phyloP scores from a whole-genome alignment of 192 early-diverging fungal genomes.

The Coemansia sp. region DNA sequence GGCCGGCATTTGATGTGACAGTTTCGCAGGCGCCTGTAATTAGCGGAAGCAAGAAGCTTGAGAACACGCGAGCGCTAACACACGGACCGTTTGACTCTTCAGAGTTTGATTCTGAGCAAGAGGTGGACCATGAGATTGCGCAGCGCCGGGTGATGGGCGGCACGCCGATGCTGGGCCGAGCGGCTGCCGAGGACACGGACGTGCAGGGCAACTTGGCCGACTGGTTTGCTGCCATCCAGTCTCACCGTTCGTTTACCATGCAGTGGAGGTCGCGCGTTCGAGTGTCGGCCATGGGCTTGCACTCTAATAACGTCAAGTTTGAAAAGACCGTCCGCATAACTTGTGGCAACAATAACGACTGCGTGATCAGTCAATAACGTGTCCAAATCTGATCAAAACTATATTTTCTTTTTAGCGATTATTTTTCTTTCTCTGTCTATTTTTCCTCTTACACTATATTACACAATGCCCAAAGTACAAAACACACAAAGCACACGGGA shows the following conservation, averaged over 20 bases:
- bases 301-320: slow-evolving; percentile 36
- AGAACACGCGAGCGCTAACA: background rate
- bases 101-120: slow-evolving; percentile 1
- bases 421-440: slow-evolving; percentile 3
- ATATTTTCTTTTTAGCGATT: background rate
- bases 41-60: slow-evolving; percentile 8
- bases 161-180: slow-evolving; percentile 10
- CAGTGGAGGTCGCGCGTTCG: slow-evolving; percentile 39
- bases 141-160: slow-evolving; percentile 19
- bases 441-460: background rate
- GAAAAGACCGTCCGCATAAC: slow-evolving; percentile 40
- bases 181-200: slow-evolving; percentile 9
- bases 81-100: background rate
- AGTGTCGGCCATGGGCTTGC: slow-evolving; percentile 38
- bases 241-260: slow-evolving; percentile 37
- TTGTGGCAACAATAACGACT: slow-evolving; percentile 25
- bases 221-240: slow-evolving; percentile 42
- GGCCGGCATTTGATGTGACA: slow-evolving; percentile 33
- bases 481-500: background rate
- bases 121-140: slow-evolving; percentile 10
- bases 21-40: slow-evolving; percentile 8
- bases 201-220: slow-evolving; percentile 12
- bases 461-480: slow-evolving; percentile 12
- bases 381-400: slow-evolving; percentile 5
- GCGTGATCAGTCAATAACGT: slow-evolving; percentile 9